Evolutionary conservation across 2,329 filamentous ascomycete genomes (phyloP), one percentile per base, ranked within the genome.

Genomic region (Elsinoe necatrix): DNA sequence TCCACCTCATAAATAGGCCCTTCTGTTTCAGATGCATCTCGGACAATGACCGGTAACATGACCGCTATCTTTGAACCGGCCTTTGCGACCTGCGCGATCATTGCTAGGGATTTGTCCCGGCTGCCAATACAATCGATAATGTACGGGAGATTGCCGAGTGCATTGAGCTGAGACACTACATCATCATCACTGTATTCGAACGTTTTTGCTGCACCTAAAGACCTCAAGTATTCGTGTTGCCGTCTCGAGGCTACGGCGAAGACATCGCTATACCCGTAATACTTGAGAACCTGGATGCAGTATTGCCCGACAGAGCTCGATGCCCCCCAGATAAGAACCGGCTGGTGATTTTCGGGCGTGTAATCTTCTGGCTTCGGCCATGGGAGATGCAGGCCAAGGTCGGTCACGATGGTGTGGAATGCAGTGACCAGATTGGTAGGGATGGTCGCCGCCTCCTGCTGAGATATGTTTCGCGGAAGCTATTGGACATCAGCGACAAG

Each of bases 11-110:
- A 84, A 59, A 76, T 71, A 0, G 81, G 80, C 58, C 67, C 69
- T 16, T 73, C 68, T 0, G 69, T 70, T 3, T 74, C 71, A 0
- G 70, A 75, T 0, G 80, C 75, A 59, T 83, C 77, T 42, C 68
- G 73, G 43, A 82, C 61, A 57, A 85, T 80, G 14, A 84, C 75
- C 0, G 82, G 82, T 4, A 86, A 66, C 68, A 85, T 74, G 14
- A 84, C 68, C 0, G 81, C 82, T 0, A 85, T 79, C 21, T 68
- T 79, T 3, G 73, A 68, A 0, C 79, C 79, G 1, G 55, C 65
- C 58, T 73, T 67, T 0, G 78, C 80, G 21, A 85, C 69, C 60
- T 73, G 73, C 4, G 74, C 71, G 31, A 85, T 68, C 1, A 76
- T 79, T 29, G 63, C 62, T 4, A 83, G 61, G 4, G 75, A 77